A percentile compares a stretch with the other conserved stretches of the same genome.
phyloP scores from a whole-genome alignment of 176 grass and related monocot species.

The Elaeis guineensis region DNA sequence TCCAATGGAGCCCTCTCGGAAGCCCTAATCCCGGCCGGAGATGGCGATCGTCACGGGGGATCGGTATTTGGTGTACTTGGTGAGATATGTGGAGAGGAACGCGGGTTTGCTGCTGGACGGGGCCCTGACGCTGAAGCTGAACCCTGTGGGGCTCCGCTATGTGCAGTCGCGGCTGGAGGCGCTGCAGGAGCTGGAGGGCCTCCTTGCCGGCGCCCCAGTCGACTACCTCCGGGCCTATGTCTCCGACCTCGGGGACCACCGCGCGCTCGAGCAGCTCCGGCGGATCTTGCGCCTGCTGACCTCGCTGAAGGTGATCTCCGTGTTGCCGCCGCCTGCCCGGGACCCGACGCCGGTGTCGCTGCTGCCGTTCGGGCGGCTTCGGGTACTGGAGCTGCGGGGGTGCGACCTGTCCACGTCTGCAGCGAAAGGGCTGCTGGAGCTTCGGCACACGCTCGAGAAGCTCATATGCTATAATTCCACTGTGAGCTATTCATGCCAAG shows the following conservation, averaged over 20 bases:
- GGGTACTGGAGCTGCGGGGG: constrained; percentile 57
- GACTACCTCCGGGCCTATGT: constrained; percentile 97
- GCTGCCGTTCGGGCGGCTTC: constrained; percentile 60
- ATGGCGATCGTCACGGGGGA: constrained; percentile 63
- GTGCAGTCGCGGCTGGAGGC: constrained; percentile 84
- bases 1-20: background rate
- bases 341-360: constrained; percentile 77
- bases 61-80: constrained; percentile 74
- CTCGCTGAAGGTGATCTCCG: constrained; percentile 66
- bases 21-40: constrained; percentile 30
- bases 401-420: constrained; percentile 77
- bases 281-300: constrained; percentile 77
- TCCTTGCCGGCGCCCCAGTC: constrained; percentile 77
- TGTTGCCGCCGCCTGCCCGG: constrained; percentile 25
- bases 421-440: constrained; percentile 68
- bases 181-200: constrained; percentile 83
- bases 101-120: constrained; percentile 72
- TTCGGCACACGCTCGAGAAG: constrained; percentile 76
- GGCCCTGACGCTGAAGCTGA: constrained; percentile 66
- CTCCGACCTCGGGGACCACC: constrained; percentile 91
- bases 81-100: constrained; percentile 54
- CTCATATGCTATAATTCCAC: constrained; percentile 80
- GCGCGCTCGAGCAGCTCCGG: constrained; percentile 78
- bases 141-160: constrained; percentile 91
- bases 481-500: constrained; percentile 24